Evolutionary conservation across 352 stramenopile species (phyloP), one percentile per base, ranked within the genome.

Genomic region (Pythium myriotylum): DNA sequence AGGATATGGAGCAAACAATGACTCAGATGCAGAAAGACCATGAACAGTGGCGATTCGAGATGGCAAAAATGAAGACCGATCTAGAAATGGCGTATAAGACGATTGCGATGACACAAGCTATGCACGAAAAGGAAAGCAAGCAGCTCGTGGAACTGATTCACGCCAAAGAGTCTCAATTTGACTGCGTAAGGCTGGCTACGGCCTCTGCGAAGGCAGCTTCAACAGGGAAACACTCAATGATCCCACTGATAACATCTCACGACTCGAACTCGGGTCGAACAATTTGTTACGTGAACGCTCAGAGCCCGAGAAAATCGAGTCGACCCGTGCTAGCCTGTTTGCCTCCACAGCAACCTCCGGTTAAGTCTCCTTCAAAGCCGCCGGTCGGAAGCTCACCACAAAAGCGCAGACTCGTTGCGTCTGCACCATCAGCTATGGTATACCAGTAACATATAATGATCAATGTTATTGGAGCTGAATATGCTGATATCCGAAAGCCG

Each of bases 111-210:
- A 91, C 81, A 4, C 68, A 70, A 20, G 76, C 79, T 7, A 91
- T 91, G 81, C 75, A 91, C 33, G 72, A 86, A 4, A 87, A 86
- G 35, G 81, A 91, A 61, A 87, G 74, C 54, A 79, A 74, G 54
- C 81, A 89, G 46, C 70, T 91, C 3, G 67, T 78, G 37, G 65
- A 67, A 0, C 43, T 88, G 4, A 49, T 86, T 5, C 68, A 81
- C 8, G 59, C 64, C 24, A 81, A 74, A 9, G 63, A 82, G 26
- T 42, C 54, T 1, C 74, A 87, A 37, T 75, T 86, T 22, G 53
- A 45, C 3, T 64, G 79, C 23, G 64, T 86, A 17, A 62, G 75
- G 53, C 58, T 74, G 8, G 54, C 67, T 1, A 72, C 70, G 20
- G 35, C 40, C 10, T 26, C 49, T 35, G 54, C 49, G 3, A 46